These are phyloP conservation scores for Gracilaria gracilis DNA, from an alignment of 23 red algal genomes.

Conservation along the genomic window DNA sequence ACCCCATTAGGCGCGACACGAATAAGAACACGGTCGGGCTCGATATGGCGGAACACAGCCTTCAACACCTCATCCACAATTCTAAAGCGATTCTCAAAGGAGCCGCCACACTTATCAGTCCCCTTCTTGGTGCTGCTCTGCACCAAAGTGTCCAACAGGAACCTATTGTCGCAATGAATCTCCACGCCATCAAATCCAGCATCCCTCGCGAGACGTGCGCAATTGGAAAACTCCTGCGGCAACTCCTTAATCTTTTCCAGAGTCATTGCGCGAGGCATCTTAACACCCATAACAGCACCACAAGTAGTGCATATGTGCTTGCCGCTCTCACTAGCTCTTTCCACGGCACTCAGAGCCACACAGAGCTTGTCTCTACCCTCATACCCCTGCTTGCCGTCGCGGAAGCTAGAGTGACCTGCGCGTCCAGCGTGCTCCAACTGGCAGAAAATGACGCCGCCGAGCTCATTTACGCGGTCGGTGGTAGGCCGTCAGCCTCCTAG, in stretches of 20 bases:
- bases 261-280: constrained; percentile 73
- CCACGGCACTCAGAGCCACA: constrained; percentile 67
- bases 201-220: constrained; percentile 53
- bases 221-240: constrained; percentile 69
- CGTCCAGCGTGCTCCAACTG: constrained; percentile 88
- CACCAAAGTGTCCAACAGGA: constrained; percentile 83
- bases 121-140: constrained; percentile 74
- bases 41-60: constrained; percentile 56
- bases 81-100: constrained; percentile 68
- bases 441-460: constrained; percentile 75
- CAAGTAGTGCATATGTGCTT: constrained; percentile 25
- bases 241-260: constrained; percentile 68
- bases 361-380: constrained; percentile 30
- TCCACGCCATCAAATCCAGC: constrained; percentile 93
- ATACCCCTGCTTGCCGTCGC: constrained; percentile 31
- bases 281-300: constrained; percentile 38
- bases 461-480: constrained; percentile 68
- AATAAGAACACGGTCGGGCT: constrained; percentile 55
- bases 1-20: constrained; percentile 77
- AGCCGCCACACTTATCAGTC: constrained; percentile 84
- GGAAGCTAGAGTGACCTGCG: constrained; percentile 74
- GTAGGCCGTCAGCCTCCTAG: constrained; percentile 49
- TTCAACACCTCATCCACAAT: constrained; percentile 69
- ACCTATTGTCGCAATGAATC: constrained; percentile 82
- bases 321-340: constrained; percentile 17